Base-by-base conservation (phyloP, 129 eudicot species). In the Pittosporum tobira region DNA sequence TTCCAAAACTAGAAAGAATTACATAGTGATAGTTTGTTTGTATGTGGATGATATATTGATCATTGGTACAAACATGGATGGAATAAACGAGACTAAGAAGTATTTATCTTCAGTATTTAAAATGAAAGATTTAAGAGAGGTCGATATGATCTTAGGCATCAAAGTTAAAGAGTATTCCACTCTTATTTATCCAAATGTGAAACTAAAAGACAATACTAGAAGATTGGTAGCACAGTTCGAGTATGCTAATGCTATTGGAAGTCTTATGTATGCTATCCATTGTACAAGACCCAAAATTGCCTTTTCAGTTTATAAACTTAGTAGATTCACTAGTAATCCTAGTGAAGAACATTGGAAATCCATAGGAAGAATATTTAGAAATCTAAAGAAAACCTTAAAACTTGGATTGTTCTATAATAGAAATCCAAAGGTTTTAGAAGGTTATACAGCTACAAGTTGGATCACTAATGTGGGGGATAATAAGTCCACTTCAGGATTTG, bases 241-340 rank as follows among this genome's bases (percentile, higher is more conserved):
- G 12, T 62, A 62, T 46, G 54, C 66, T 3, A 62, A 55, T 62
- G 55, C 20, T 5, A 62, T 62, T 26, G 66, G 66, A 11, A 62
- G 66, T 15, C n/a, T n/a, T n/a, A n/a, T n/a, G n/a, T n/a, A n/a
- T n/a, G n/a, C n/a, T n/a, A n/a, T n/a, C n/a, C n/a, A 27, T 62
- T 62, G 66, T 28, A 62, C 66, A 8, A 62, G 66, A n/a, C 10
- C 42, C 10, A 55, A 45, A 14, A 46, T 62, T 43, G 2, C 66
- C 6, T 62, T 43, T 44, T 3, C 20, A 20, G 16, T 9, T 14
- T 1, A 19, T 44, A 8, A 11, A 21, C n/a, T 36, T 36, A 62
- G 40, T n/a, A n/a, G n/a, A 18, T 43, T 44, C 22, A 62, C 54
- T 1, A 44, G 20, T 34, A 26, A 44, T 5, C 54, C 12, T n/a